Evolutionary conservation across 495 filamentous ascomycete species (phyloP).

Genomic region (Penicillium parvum): DNA sequence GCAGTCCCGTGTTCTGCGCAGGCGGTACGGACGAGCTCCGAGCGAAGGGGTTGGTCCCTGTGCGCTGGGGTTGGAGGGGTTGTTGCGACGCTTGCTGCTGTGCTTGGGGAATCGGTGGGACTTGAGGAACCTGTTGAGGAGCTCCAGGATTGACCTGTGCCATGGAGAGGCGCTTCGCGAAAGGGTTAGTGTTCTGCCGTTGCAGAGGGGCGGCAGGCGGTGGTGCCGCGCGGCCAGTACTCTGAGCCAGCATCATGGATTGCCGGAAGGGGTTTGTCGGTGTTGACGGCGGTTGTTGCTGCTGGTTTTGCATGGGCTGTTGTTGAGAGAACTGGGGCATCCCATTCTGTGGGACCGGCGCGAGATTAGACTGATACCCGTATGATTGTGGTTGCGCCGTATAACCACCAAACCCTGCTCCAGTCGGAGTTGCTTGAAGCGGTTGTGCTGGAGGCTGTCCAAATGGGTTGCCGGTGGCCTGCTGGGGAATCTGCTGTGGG

Average conservation of each 20-base stretch:
- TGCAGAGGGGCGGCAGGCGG: conserved; percentile 38
- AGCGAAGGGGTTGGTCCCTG: conserved; percentile 52
- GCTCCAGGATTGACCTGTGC: conserved; percentile 26
- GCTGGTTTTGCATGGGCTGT: conserved; percentile 26
- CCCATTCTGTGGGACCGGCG: conserved; percentile 63
- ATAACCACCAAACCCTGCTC: conserved; percentile 85
- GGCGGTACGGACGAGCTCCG: conserved; percentile 39
- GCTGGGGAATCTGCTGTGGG: conserved; percentile 45
- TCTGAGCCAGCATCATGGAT: conserved; percentile 65
- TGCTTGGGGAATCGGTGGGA: conserved; percentile 37
- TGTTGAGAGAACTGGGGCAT: conserved; percentile 49
- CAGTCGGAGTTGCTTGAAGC: conserved; percentile 62
- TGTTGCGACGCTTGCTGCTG: conserved; percentile 31
- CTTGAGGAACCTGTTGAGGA: conserved; percentile 38
- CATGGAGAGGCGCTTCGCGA: conserved; percentile 57
- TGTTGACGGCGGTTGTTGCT: conserved; percentile 51
- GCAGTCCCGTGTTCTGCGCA: conserved; percentile 30
- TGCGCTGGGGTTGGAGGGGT: conserved; percentile 39
- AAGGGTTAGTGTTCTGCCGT: conserved; percentile 80
- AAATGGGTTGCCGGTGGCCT: conserved; percentile 50
- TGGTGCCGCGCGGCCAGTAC: conserved; percentile 40
- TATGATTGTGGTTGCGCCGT: conserved; percentile 59
- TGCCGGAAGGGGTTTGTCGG: conserved; percentile 85
- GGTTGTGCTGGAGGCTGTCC: conserved; percentile 40
- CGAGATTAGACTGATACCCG: conserved; percentile 45